Base-by-base conservation (phyloP, 768 basidiomycete genomes). In the Tricholoma matsutake region DNA sequence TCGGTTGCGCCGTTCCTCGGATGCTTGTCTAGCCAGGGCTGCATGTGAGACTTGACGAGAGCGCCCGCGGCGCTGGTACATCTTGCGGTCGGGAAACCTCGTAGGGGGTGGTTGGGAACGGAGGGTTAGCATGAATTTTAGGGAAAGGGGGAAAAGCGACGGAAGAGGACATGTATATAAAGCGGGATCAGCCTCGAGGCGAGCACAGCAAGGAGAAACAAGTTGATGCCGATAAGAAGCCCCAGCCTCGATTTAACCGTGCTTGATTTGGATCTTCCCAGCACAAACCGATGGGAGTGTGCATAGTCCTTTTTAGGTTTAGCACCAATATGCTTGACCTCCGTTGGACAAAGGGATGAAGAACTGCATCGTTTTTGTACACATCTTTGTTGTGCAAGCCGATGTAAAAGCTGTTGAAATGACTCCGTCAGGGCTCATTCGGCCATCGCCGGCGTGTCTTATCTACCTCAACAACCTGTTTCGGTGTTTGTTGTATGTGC, bases 11-110 rank as follows among this genome's bases (percentile, higher is more conserved):
- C 79, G 75, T 55, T 82, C 78, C 18, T 79, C 76, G 6, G 78
- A 78, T 0, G 80, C 79, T 20, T 72, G 72, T 56, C 81, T 63
- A 0, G 79, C 81, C 20, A 80, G 65, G 1, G 83, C 81, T 43
- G 75, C 75, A 6, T 69, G 68, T 0, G 81, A 78, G 4, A 82
- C 67, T 39, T 72, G 68, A 61, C 67, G 73, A 16, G 73, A 73
- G 37, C 73, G 67, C 37, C 70, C 77, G 45, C 73, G 65, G 31
- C 35, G 63, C 22, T 47, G 54, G 34, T 52, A 57, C 57, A 58
- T 49, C 3, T 10, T 56, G 31, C 55, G 57, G 52, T 61, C 41
- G 20, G 64, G 41, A 20, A 58, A 51, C 47, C 55, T 47, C 8
- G 52, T 49, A 39, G 63, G 56, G 61, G 55, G 58, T 39, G 57